Conservation (phyloP, 768 basidiomycete genomes). For the Coprinopsis sp. region DNA sequence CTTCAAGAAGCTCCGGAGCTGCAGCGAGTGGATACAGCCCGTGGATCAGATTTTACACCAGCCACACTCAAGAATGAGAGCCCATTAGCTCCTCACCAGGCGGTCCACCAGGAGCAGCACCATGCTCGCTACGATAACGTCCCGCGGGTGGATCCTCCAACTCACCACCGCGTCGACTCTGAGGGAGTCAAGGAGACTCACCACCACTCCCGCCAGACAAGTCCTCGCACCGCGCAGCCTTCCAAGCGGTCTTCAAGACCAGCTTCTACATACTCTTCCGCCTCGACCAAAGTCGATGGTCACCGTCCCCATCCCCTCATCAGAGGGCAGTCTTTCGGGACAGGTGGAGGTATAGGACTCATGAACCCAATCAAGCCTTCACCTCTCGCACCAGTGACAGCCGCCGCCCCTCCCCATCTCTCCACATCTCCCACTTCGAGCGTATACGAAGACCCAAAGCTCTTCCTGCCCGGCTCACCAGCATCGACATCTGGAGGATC, state of each 20-base stretch:
- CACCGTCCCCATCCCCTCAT: conserved; percentile 76
- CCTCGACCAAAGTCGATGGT: conserved; percentile 25
- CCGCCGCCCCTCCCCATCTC: conserved; percentile 40
- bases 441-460: conserved; percentile 16
- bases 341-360: too few relatives aligned
- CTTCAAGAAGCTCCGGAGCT: conserved; percentile 10
- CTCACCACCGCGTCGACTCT: conserved; percentile 9
- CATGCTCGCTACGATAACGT: too few relatives aligned
- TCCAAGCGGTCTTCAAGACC: conserved; percentile 49
- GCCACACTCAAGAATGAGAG: background rate
- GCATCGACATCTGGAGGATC: conserved; percentile 26
- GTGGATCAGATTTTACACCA: conserved; percentile 28
- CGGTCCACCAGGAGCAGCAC: background rate
- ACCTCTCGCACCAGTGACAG: conserved; percentile 62
- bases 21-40: conserved; percentile 32
- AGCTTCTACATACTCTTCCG: conserved; percentile 54
- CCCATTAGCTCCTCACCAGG: background rate
- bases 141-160: too few relatives aligned
- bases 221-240: conserved; percentile 24
- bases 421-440: conserved; percentile 34
- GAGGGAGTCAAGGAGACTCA: conserved; percentile 8
- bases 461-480: conserved; percentile 30
- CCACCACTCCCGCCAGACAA: conserved; percentile 19
- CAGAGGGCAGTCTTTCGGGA: conserved; percentile 66
- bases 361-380: conserved; percentile 45